Evolutionary conservation across 176 grass and related monocot genomes (phyloP).

Genomic region (Eleusine coracana): DNA sequence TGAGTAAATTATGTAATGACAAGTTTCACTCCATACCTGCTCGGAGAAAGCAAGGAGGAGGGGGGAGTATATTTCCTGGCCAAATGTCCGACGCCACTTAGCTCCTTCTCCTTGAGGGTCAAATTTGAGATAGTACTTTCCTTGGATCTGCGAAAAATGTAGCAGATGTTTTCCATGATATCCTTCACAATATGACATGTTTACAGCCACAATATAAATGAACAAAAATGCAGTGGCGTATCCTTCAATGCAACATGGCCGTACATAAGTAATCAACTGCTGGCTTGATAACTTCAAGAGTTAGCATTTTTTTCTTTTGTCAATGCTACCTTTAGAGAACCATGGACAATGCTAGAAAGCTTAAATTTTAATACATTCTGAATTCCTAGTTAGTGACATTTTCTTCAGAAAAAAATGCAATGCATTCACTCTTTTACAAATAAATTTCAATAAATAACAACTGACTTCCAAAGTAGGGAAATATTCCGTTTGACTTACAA

Average conservation of each 20-base stretch:
- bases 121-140: conserved; percentile 92
- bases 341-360: neutral
- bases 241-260: neutral
- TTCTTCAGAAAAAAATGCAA: neutral
- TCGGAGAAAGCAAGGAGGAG: conserved; percentile 91
- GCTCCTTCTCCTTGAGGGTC: conserved; percentile 83
- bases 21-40: conserved; percentile 57
- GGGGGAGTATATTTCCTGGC: conserved; percentile 97
- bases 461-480: neutral
- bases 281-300: neutral
- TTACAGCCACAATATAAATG: conserved; percentile 19
- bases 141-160: conserved; percentile 56
- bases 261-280: conserved; percentile 1
- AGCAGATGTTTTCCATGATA: conserved; percentile 12
- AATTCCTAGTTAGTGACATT: neutral
- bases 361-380: neutral
- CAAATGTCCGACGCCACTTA: conserved; percentile 86
- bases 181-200: neutral
- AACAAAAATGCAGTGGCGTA: neutral
- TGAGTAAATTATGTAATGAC: conserved; percentile 27
- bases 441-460: conserved; percentile 28
- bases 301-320: neutral
- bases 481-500: conserved; percentile 62
- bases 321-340: neutral
- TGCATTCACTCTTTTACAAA: neutral